These are phyloP conservation scores for Posidonia oceanica DNA, from an alignment of 116 monocot species.

Conservation along the genomic window DNA sequence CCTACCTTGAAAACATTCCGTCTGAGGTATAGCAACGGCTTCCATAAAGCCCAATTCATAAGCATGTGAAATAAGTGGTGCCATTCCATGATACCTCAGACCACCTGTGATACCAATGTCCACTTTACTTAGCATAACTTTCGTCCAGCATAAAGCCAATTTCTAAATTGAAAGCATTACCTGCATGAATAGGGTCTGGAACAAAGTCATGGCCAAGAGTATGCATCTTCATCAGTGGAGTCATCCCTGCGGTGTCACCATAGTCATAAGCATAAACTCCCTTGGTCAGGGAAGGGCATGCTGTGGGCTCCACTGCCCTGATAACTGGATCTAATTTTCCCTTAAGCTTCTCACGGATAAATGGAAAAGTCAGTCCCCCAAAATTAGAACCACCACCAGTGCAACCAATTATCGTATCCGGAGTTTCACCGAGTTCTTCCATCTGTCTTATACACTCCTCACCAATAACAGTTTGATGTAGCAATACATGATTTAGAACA, in stretches of 20 bases:
- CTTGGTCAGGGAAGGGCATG: constrained; percentile 71
- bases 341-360: constrained; percentile 55
- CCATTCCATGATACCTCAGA: constrained; percentile 85
- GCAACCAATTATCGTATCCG: constrained; percentile 77
- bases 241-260: constrained; percentile 66
- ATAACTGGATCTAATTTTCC: constrained; percentile 43
- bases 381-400: constrained; percentile 87
- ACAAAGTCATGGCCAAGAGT: constrained; percentile 79
- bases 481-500: constrained; percentile 71
- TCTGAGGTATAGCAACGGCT: constrained; percentile 69
- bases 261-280: constrained; percentile 74
- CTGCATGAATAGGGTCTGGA: constrained; percentile 83
- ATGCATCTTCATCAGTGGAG: constrained; percentile 88
- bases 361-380: constrained; percentile 59
- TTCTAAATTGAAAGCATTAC: constrained; percentile 8
- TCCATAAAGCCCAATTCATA: constrained; percentile 71
- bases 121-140: background rate
- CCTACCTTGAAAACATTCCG: constrained; percentile 65
- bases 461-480: constrained; percentile 79
- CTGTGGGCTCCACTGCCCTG: constrained; percentile 70
- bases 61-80: constrained; percentile 70
- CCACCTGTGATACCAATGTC: constrained; percentile 34
- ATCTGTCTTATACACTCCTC: constrained; percentile 76
- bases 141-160: background rate
- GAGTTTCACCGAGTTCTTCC: constrained; percentile 41